Percentiles rank a stretch among this genome's conserved stretches.
phyloP scores from a whole-genome alignment of 2,329 filamentous ascomycete genomes.

The Trichoderma simmonsii region DNA sequence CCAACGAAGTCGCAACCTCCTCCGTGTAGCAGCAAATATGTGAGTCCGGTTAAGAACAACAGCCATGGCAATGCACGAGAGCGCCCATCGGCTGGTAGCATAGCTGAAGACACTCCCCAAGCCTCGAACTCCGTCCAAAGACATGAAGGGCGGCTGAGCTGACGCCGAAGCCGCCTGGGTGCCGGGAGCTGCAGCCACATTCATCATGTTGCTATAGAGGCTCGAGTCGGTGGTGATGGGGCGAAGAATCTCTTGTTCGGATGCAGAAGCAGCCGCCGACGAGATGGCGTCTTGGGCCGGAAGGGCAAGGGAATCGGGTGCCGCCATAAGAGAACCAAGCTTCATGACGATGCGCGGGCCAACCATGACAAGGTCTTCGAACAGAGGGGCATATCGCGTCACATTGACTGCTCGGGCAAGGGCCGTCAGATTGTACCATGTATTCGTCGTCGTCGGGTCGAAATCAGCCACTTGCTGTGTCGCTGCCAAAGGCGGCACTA shows the following conservation, averaged over 20 bases:
- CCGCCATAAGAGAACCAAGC: slow-evolving; percentile 60
- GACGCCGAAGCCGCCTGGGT: slow-evolving; percentile 20
- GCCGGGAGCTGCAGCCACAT: slow-evolving; percentile 22
- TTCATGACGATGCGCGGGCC: slow-evolving; percentile 69
- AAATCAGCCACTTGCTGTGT: neutral
- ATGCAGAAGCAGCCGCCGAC: slow-evolving; percentile 19
- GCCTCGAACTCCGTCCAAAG: slow-evolving; percentile 61
- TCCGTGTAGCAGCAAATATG: slow-evolving; percentile 86
- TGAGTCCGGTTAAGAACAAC: slow-evolving; percentile 87
- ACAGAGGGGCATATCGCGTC: slow-evolving; percentile 58
- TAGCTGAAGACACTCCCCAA: slow-evolving; percentile 88
- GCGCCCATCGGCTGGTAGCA: slow-evolving; percentile 85
- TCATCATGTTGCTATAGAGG: slow-evolving; percentile 31
- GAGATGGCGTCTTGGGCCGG: slow-evolving; percentile 35
- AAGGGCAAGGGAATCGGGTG: slow-evolving; percentile 59
- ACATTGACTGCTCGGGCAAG: slow-evolving; percentile 55
- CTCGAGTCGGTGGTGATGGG: slow-evolving; percentile 27
- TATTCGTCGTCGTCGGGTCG: slow-evolving; percentile 6
- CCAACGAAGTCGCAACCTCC: slow-evolving; percentile 74
- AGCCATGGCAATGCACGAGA: slow-evolving; percentile 82
- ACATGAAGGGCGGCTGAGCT: slow-evolving; percentile 44
- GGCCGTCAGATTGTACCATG: slow-evolving; percentile 51
- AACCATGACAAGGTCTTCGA: slow-evolving; percentile 66
- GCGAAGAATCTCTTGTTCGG: slow-evolving; percentile 24
- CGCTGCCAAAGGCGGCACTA: slow-evolving; percentile 16